These are phyloP conservation scores for Paxillus rubicundulus DNA, from an alignment of 768 basidiomycete genomes.

Conservation along the genomic window DNA sequence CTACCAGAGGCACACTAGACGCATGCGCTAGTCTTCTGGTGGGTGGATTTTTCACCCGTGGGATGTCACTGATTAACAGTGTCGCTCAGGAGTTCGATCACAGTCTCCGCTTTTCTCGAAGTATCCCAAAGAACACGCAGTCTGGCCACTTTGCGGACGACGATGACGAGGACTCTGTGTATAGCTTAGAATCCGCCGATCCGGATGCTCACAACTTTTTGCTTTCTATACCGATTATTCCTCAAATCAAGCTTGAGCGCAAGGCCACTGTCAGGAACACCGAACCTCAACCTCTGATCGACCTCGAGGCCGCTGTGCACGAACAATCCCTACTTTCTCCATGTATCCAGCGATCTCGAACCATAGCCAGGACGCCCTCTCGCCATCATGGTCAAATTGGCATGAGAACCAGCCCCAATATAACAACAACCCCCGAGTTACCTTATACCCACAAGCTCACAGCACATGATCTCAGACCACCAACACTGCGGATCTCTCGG, in stretches of 20 bases:
- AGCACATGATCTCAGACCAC: not conserved
- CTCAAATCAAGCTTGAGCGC: slow-evolving; percentile 26
- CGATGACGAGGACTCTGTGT: slow-evolving; percentile 20
- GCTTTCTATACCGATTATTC: slow-evolving; percentile 29
- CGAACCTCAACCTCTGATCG: not conserved
- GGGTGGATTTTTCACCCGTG: not conserved
- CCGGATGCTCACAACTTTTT: slow-evolving; percentile 19
- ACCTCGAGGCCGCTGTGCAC: not conserved
- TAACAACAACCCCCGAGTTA: not conserved
- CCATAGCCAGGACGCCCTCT: slow-evolving; percentile 13
- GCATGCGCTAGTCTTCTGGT: not conserved
- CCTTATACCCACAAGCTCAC: not conserved
- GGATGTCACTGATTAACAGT: not conserved
- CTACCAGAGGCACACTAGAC: not conserved
- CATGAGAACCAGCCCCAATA: not conserved
- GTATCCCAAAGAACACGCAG: not conserved
- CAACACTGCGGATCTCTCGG: not conserved
- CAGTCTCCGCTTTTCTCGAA: not conserved
- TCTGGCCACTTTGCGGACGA: not conserved
- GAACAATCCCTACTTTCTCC: slow-evolving; percentile 18
- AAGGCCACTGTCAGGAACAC: slow-evolving; percentile 22
- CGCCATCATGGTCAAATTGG: slow-evolving; percentile 14
- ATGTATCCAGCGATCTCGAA: slow-evolving; percentile 13
- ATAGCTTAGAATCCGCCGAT: slow-evolving; percentile 26
- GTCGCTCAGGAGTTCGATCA: not conserved